phyloP scores from a whole-genome alignment of 2,329 filamentous ascomycete genomes.

The Xenoacremonium recifei region DNA sequence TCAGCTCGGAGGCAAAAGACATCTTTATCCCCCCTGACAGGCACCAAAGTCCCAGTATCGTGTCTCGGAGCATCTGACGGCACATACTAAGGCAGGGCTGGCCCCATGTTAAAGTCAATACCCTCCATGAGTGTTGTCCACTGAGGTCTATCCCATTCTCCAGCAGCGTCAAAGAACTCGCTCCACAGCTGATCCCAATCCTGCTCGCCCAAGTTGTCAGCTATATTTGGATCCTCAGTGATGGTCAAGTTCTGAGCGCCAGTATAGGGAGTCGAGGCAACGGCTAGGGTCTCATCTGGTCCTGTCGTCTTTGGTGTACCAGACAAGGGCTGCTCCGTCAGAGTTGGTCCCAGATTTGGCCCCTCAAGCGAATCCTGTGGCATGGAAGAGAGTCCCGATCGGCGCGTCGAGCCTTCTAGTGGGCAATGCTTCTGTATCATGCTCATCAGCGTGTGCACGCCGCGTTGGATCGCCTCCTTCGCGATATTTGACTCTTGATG shows the following conservation, averaged over 20 bases:
- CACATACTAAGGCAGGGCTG: not conserved
- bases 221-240: not conserved
- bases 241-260: not conserved
- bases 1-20: conserved; percentile 22
- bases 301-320: not conserved
- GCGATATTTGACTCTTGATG: conserved; percentile 3
- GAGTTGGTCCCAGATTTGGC: not conserved
- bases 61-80: too few relatives aligned
- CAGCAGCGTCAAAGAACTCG: conserved; percentile 9
- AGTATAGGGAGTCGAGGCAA: not conserved
- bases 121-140: conserved; percentile 4
- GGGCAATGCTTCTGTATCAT: conserved; percentile 8
- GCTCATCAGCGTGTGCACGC: not conserved
- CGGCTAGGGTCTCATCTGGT: not conserved
- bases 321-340: not conserved
- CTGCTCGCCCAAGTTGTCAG: not conserved
- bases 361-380: not conserved
- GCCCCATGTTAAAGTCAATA: not conserved
- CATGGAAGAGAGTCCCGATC: not conserved
- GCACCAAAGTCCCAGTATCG: conserved; percentile 15
- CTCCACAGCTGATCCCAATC: conserved; percentile 10
- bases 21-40: conserved; percentile 24
- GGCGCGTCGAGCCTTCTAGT: not conserved
- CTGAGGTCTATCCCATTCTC: conserved; percentile 6
- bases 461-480: conserved; percentile 5